Base-by-base conservation (phyloP, 495 filamentous ascomycete genomes). In the Cladorrhinum samala region DNA sequence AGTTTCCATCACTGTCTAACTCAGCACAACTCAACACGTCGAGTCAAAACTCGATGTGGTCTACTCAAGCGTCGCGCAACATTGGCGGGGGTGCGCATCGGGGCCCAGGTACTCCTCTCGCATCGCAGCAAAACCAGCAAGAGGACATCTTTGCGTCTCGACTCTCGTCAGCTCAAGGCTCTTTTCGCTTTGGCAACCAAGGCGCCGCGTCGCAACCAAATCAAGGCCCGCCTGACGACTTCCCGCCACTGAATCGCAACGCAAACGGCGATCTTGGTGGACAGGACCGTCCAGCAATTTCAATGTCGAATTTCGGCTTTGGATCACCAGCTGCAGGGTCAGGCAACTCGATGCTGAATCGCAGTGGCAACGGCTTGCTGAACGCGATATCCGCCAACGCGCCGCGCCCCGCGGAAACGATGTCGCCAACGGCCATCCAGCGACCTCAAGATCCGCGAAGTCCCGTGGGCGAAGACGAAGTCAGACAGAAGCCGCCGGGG, bases 1-100 rank as follows among this genome's bases (percentile, higher is more conserved):
- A 95, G 64, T 95, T 95, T 57, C 89, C 89, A 38, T 88, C 86
- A 0, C 68, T 95, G 59, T 90, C 86, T 50, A 85, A 83, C 56
- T 77, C 73, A 38, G 68, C 83, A 21, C 80, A 86, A 40, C 79
- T 89, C 61, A 76, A 85, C 19, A 69, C 62, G 13, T 55, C 71
- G 11, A 68, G 45, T 27, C 65, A 66, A 9, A 64, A 70, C 11
- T 73, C 74, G 0, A 69, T 91, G 60, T 93, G 89, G 89, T 80
- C 84, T 37, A 58, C 69, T 18, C 65, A 65, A 49, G 67, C 68
- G 17, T 65, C 71, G 9, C 69, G 76, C 43, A 69, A 61, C 48
- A 54, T 78, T 18, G 67, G 64, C 51, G 83, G 80, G 7, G 77
- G 80, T 2, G 80, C 83, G 40, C 86, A 88, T 64, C 78, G 87